A percentile compares a stretch with the other conserved stretches of the same genome.
phyloP scores from a whole-genome alignment of 371 early-diverging fungal genomes.

The Catenaria anguillulae region DNA sequence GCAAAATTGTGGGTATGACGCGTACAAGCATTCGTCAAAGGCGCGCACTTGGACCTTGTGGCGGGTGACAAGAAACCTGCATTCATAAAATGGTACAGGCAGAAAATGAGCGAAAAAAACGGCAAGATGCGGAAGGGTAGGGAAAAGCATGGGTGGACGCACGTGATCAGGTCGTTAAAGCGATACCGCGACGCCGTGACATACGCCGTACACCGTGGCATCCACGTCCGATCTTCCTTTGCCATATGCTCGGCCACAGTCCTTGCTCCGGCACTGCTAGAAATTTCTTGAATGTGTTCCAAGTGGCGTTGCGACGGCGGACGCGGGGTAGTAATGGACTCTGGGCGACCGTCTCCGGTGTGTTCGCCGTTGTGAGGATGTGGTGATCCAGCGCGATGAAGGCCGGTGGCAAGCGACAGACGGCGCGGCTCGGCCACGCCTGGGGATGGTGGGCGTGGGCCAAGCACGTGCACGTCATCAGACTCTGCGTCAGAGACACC shows the following conservation, averaged over 20 bases:
- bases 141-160: no score
- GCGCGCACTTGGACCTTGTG: neutral
- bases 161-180: neutral
- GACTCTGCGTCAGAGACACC: no score
- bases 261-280: neutral
- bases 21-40: slow-evolving; percentile 6
- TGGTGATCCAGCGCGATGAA: no score
- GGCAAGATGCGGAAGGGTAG: no score
- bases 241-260: slow-evolving; percentile 2
- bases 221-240: neutral
- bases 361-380: no score
- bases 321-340: neutral
- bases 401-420: no score
- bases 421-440: no score
- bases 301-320: neutral
- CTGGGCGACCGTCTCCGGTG: neutral
- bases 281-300: neutral
- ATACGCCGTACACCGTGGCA: slow-evolving; percentile 3
- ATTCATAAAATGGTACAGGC: slow-evolving; percentile 36
- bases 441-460: no score
- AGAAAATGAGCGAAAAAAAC: neutral
- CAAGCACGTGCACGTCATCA: no score
- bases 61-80: slow-evolving; percentile 20
- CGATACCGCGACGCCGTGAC: neutral
- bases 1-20: neutral